Evolutionary conservation across 257 asterid species (phyloP), one percentile per base, ranked within the genome.

Genomic region (Leonotis leonurus): DNA sequence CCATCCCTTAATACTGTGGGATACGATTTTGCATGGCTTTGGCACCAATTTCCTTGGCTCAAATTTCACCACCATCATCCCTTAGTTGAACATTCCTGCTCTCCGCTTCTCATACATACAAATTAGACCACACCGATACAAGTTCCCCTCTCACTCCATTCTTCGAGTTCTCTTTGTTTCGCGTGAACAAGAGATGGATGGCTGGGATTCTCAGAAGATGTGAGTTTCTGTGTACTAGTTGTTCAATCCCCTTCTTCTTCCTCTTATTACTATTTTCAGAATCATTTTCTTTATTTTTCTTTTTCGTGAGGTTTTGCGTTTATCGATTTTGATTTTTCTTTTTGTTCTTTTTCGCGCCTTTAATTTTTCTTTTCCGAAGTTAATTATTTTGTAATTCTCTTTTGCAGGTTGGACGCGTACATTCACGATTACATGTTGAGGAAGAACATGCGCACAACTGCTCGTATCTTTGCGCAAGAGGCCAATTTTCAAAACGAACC

Each of bases 351-450:
- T n/a, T n/a, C n/a, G n/a, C n/a, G n/a, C n/a, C n/a, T n/a, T n/a
- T n/a, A n/a, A n/a, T 73, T 49, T 22, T 24, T 6, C 6, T 26
- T 43, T 7, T 12, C 5, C 24, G n/a, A n/a, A n/a, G n/a, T n/a
- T n/a, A n/a, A n/a, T n/a, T n/a, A n/a, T n/a, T 56, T 46, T 35
- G 17, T 2, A 4, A 12, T 44, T 35, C 8, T 1, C 6, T 16
- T 39, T 55, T 64, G 62, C 57, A 80, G 83, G 74, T 53, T 80
- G 59, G 81, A 80, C 37, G 26, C 64, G 43, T 78, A 64, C 49
- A 62, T 80, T 59, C 56, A 64, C 22, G 83, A 80, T 65, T 77
- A 80, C 39, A 14, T 80, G 62, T 9, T 48, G 18, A 72, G 50
- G n/a, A 80, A 73, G 6, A 73, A 76, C 70, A 44, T 74, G 81